Evolutionary conservation across 345 rosid species (phyloP).

Genomic region (Murraya paniculata): DNA sequence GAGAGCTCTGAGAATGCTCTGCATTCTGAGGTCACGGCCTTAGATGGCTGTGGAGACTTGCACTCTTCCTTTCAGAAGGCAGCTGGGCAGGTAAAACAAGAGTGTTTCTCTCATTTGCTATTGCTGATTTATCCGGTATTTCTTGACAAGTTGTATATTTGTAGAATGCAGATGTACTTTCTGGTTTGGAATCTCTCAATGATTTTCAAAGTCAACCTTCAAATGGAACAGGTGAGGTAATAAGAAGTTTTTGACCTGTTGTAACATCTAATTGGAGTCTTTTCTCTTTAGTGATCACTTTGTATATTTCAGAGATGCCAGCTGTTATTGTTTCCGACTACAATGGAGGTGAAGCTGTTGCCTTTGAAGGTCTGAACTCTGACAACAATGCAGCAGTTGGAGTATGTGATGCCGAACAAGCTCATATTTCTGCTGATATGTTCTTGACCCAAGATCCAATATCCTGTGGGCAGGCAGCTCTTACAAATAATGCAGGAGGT

Average conservation of each 20-base stretch:
- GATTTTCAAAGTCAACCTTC: constrained; percentile 22
- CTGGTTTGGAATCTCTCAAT: constrained; percentile 27
- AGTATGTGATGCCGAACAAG: constrained; percentile 6
- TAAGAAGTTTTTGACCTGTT: constrained; percentile 2
- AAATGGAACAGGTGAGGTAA: constrained; percentile 16
- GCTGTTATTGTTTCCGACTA: constrained; percentile 3
- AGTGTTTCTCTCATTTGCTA: neutral
- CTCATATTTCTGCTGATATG: constrained; percentile 13
- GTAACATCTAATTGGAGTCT: neutral
- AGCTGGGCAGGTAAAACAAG: constrained; percentile 23
- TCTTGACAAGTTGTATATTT: constrained; percentile 7
- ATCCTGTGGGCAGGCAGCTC: constrained; percentile 5
- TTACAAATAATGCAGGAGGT: constrained; percentile 15
- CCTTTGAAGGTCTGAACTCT: constrained; percentile 6
- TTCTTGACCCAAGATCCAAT: constrained; percentile 12
- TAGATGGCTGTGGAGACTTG: constrained; percentile 7
- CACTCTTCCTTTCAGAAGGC: constrained; percentile 19
- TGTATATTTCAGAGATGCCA: constrained; percentile 17
- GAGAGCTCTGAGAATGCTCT: neutral
- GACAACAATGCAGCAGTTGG: constrained; percentile 3
- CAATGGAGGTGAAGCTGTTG: neutral
- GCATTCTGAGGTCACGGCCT: neutral
- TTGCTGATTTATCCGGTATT: neutral
- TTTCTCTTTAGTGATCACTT: neutral
- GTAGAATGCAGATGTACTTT: constrained; percentile 33